Evolutionary conservation across 352 stramenopile genomes (phyloP).

Genomic region (Aphanomyces invadans): DNA sequence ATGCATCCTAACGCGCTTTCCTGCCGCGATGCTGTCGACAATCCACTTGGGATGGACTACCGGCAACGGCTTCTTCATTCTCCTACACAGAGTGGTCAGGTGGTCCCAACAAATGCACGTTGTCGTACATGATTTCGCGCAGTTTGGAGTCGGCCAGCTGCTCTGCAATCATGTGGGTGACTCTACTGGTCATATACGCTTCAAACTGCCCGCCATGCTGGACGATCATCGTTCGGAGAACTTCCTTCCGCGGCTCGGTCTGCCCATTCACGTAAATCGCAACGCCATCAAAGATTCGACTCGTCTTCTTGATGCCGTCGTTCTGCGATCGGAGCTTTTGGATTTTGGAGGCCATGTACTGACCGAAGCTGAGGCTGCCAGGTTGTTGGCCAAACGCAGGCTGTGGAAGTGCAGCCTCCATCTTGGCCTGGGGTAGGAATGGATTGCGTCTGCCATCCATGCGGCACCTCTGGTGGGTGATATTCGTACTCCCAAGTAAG

Average conservation of each 20-base stretch:
- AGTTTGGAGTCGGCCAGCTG: conserved; percentile 79
- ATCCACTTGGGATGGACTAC: conserved; percentile 90
- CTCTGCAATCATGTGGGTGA: conserved; percentile 85
- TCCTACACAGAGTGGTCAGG: conserved; percentile 33
- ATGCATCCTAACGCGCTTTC: conserved; percentile 57
- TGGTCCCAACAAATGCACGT: too few species aligned
- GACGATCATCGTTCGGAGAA: conserved; percentile 73
- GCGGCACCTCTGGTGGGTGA: not conserved
- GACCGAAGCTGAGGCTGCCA: conserved; percentile 43
- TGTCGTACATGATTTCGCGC: conserved; percentile 71
- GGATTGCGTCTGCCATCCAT: not conserved
- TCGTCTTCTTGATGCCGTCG: conserved; percentile 16
- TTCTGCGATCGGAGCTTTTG: conserved; percentile 81
- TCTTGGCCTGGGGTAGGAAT: not conserved
- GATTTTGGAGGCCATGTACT: conserved; percentile 91
- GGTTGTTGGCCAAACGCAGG: conserved; percentile 5
- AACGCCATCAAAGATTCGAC: conserved; percentile 56
- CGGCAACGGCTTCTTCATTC: conserved; percentile 45
- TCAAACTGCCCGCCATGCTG: conserved; percentile 79
- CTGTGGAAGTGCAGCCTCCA: not conserved
- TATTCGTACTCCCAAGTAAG: too few species aligned
- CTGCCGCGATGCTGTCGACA: conserved; percentile 74
- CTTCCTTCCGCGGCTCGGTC: conserved; percentile 73
- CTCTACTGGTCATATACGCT: conserved; percentile 75
- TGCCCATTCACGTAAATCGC: conserved; percentile 85